These are phyloP conservation scores for Hypoxylon sp. DNA, from an alignment of 2,329 filamentous ascomycete species.

Conservation along the genomic window DNA sequence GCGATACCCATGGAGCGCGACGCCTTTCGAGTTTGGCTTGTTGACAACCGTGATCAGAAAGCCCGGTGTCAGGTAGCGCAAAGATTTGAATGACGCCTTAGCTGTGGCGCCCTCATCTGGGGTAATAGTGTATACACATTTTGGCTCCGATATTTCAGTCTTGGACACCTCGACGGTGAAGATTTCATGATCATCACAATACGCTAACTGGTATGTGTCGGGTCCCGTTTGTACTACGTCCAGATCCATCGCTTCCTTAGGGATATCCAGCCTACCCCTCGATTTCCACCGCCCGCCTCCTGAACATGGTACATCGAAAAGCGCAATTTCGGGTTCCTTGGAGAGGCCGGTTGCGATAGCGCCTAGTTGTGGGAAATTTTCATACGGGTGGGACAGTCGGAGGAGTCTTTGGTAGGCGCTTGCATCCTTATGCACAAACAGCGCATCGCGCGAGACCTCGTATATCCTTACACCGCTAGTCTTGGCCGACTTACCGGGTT, in stretches of 20 bases:
- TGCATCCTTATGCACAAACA: constrained; percentile 67
- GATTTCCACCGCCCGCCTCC: constrained; percentile 64
- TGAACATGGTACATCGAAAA: constrained; percentile 77
- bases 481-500: constrained; percentile 51
- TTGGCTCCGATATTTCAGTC: constrained; percentile 60
- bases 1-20: constrained; percentile 68
- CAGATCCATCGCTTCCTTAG: constrained; percentile 74
- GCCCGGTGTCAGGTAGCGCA: constrained; percentile 70
- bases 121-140: constrained; percentile 69
- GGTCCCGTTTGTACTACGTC: constrained; percentile 75
- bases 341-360: constrained; percentile 84
- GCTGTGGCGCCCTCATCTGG: constrained; percentile 59
- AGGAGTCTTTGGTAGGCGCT: constrained; percentile 71
- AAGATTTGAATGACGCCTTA: constrained; percentile 67
- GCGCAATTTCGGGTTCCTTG: constrained; percentile 79
- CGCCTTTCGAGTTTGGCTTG: constrained; percentile 69
- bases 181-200: constrained; percentile 82
- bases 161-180: constrained; percentile 70
- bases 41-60: constrained; percentile 72
- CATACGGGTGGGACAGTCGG: constrained; percentile 65
- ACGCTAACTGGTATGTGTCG: constrained; percentile 78
- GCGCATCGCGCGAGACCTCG: constrained; percentile 65
- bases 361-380: constrained; percentile 74
- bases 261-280: constrained; percentile 64
- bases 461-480: constrained; percentile 60